These are phyloP conservation scores for Neurospora sp. DNA, from an alignment of 2,329 filamentous ascomycete species.

Conservation along the genomic window DNA sequence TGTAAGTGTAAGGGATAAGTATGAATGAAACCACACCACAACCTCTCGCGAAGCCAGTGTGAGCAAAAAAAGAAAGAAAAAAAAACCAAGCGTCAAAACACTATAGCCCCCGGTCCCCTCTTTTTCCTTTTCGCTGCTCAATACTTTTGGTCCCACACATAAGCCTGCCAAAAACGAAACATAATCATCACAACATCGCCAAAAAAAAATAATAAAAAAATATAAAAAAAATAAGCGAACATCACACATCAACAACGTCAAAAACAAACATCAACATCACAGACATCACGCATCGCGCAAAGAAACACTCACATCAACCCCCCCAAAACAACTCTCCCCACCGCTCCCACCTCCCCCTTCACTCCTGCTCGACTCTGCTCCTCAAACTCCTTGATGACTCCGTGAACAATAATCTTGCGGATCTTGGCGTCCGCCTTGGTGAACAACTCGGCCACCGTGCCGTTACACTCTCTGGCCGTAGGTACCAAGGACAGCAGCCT, in stretches of 20 bases:
- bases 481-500: slow-evolving; percentile 65
- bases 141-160: background rate
- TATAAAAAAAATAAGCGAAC: background rate
- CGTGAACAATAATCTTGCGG: slow-evolving; percentile 79
- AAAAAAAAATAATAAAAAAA: background rate
- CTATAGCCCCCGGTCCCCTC: background rate
- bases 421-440: slow-evolving; percentile 79
- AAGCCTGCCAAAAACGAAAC: background rate
- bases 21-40: background rate
- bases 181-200: background rate
- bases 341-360: slow-evolving; percentile 71
- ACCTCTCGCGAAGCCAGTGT: background rate
- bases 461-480: slow-evolving; percentile 62
- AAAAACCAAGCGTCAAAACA: background rate
- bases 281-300: background rate
- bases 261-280: background rate
- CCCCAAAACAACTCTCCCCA: slow-evolving; percentile 81
- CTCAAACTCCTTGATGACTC: slow-evolving; percentile 86
- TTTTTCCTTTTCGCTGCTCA: background rate
- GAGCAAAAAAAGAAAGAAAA: background rate
- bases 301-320: slow-evolving; percentile 55
- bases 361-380: slow-evolving; percentile 68
- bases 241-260: background rate
- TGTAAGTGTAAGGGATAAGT: background rate
- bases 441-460: slow-evolving; percentile 71